Base-by-base conservation (phyloP, 2,329 filamentous ascomycete genomes). In the Stylonectria norvegica region DNA sequence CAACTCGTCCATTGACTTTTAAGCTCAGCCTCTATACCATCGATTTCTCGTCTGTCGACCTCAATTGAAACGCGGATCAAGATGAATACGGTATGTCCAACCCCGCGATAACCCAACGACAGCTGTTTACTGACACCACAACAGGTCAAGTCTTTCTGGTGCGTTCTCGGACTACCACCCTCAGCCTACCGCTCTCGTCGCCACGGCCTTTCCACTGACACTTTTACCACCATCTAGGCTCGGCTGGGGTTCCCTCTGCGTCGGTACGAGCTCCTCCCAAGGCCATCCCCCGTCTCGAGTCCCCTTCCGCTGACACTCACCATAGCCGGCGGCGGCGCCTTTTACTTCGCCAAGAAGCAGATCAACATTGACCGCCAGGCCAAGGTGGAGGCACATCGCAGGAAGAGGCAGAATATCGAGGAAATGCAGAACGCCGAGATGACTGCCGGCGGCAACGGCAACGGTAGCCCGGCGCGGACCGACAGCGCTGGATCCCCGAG, bases 281-380 rank as follows among this genome's bases (percentile, higher is more conserved):
- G 14, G 15, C 12, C 25, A 27, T 36, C 35, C 31, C 18, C 32
- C 15, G 17, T 32, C 38, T 20, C 18, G 12, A 31, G 14, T 27
- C 17, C 18, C 20, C 42, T 40, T 45, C 20, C 53, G 45, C 45
- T 56, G 48, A 47, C 43, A 20, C 32, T 40, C 15, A 25, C 38
- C 20, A 38, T 60, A 89, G 89, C 90, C 53, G 93, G 91, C 60
- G 93, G 81, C 51, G 87, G 85, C 49, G 89, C 91, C 58, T 98
- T 97, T 75, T 89, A 87, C 72, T 95, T 96, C 64, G 93, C 93
- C 50, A 98, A 98, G 76, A 78, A 81, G 61, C 84, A 83, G 65
- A 95, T 98, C 76, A 95, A 96, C 63, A 86, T 86, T 54, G 89
- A 96, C 67, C 86, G 91, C 50, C 75, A 79, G 46, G 72, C 79